Percentiles rank a stretch among this genome's conserved stretches.
phyloP scores from a whole-genome alignment of 2,329 filamentous ascomycete species.

The Penicillium expansum region DNA sequence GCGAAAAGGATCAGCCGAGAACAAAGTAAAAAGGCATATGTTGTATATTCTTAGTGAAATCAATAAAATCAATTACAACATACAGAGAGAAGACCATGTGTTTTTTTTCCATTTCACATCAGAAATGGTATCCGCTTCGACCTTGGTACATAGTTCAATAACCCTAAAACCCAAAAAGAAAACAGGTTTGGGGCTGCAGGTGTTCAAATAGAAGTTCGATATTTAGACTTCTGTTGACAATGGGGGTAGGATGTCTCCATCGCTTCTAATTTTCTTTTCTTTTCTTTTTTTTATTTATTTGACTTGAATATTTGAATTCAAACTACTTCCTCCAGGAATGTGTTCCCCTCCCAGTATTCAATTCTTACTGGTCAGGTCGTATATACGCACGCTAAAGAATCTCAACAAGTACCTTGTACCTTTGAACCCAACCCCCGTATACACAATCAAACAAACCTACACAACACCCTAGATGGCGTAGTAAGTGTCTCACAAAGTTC shows the following conservation, averaged over 20 bases:
- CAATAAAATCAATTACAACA: too few species aligned
- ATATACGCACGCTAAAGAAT: not conserved
- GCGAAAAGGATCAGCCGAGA: not conserved
- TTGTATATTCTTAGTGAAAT: too few species aligned
- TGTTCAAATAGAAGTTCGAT: not conserved
- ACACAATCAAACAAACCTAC: slow-evolving; percentile 5
- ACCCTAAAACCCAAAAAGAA: not conserved
- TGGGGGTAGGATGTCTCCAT: not conserved
- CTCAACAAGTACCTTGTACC: not conserved
- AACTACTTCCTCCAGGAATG: not conserved
- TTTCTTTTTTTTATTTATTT: not conserved
- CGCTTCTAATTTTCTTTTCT: not conserved
- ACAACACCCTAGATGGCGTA: not conserved
- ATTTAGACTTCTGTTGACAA: not conserved
- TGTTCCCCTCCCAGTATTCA: too few species aligned
- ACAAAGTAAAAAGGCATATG: not conserved
- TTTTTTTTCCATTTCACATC: not conserved
- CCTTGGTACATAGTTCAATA: not conserved
- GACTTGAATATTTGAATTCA: not conserved
- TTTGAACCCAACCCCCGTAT: not conserved
- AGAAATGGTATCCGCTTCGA: slow-evolving; percentile 1
- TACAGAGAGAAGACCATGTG: too few species aligned
- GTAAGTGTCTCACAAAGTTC: not conserved
- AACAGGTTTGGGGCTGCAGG: slow-evolving; percentile 5
- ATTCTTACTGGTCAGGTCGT: not conserved